Conservation (phyloP, 257 asterid genomes). For the Ophiorrhiza pumila region DNA sequence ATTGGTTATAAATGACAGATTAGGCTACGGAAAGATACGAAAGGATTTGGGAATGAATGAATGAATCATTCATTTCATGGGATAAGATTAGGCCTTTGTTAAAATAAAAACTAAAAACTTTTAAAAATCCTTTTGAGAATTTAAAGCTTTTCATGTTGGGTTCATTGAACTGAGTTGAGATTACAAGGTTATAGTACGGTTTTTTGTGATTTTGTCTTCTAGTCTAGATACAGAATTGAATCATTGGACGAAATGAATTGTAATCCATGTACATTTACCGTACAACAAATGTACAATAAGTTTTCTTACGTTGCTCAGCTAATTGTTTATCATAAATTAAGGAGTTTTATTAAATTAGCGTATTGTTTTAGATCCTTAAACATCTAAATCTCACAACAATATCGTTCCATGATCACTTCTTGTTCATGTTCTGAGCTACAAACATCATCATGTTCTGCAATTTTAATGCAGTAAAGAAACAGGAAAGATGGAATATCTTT, state of each 20-base stretch:
- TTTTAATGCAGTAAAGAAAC: neutral
- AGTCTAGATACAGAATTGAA: conserved; percentile 41
- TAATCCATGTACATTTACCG: conserved; percentile 40
- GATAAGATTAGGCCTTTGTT: neutral
- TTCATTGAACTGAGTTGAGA: conserved; percentile 33
- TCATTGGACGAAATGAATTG: conserved; percentile 10
- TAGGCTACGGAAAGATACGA: conserved; percentile 30
- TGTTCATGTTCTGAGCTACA: neutral
- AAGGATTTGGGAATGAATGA: conserved; percentile 14
- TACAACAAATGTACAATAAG: conserved; percentile 32
- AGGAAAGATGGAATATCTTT: no score
- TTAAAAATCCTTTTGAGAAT: neutral
- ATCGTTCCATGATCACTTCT: no score
- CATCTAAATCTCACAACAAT: neutral
- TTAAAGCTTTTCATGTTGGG: neutral
- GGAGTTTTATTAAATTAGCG: no score
- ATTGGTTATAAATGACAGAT: conserved; percentile 23
- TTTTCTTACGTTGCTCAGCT: conserved; percentile 6
- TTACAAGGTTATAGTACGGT: neutral
- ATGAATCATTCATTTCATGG: neutral
- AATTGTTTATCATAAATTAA: conserved; percentile 1
- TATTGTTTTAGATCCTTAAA: neutral
- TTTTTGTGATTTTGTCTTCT: conserved; percentile 37
- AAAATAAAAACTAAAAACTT: no score
- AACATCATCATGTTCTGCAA: neutral